Base-by-base conservation (phyloP, 768 basidiomycete species). In the Tubosaeta sp. region DNA sequence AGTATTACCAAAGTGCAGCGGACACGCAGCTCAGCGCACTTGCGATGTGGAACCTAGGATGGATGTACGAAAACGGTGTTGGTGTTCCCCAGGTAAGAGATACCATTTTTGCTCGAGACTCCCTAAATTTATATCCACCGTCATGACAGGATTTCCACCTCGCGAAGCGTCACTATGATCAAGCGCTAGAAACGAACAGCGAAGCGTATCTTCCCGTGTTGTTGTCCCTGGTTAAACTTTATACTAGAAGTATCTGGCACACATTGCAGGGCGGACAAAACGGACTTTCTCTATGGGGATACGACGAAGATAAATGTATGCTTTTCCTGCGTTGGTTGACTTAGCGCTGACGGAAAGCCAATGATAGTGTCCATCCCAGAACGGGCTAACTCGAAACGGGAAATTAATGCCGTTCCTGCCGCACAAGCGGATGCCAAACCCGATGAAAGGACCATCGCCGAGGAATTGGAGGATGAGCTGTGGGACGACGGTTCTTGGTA, bases 11-110 rank as follows among this genome's bases (percentile, higher is more conserved):
- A 63, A 87, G 90, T 27, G 96, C 96, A 4, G 92, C 90, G 2
- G 92, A 94, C 56, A 94, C 91, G 2, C 90, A 94, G 54, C 59
- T 87, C 60, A 96, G 93, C 59, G 93, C 96, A 1, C 75, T 98
- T 56, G 94, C 96, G 1, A 91, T 96, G 85, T 97, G 93, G 93
- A 96, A 97, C 63, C 72, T 98, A 11, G 96, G 95, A 2, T 97
- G 91, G 90, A 98, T 98, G 96, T 98, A 97, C 67, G 95, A 98
- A 71, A 91, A 93, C 59, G 96, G 96, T 0, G 67, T 90, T 19
- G 96, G 96, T 3, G 90, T 98, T 0, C 83, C 88, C 22, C 87
- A 89, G 77, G 91, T 90, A 54, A 55, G 73, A 55, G 42, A 27
- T 6, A 40, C 27, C 11, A 27, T 22, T 3, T 29, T 42, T 42